phyloP scores from a whole-genome alignment of 2,329 filamentous ascomycete genomes.

The Sporothrix brunneoviolacea region DNA sequence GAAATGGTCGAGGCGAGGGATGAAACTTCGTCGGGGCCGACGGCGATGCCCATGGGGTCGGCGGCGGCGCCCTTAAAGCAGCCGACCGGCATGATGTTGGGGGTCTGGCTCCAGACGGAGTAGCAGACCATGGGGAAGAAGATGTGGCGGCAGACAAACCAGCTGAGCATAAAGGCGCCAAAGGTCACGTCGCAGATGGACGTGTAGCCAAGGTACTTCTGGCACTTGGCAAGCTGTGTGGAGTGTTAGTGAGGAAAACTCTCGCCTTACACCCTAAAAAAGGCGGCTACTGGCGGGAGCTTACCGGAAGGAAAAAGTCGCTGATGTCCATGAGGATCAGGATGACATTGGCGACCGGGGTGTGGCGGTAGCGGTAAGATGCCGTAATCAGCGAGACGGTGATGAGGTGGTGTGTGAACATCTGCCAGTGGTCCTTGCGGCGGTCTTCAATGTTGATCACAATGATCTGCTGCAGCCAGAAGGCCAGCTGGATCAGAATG shows the following conservation, averaged over 20 bases:
- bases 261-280: no score
- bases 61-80: slow-evolving; percentile 61
- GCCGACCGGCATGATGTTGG: slow-evolving; percentile 55
- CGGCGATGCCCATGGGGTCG: slow-evolving; percentile 25
- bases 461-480: slow-evolving; percentile 90
- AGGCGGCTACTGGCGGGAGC: slow-evolving; percentile 23
- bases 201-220: slow-evolving; percentile 80
- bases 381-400: slow-evolving; percentile 73
- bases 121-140: slow-evolving; percentile 74
- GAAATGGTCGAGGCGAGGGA: slow-evolving; percentile 5
- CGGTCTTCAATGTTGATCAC: slow-evolving; percentile 92
- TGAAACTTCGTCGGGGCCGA: slow-evolving; percentile 12
- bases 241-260: slow-evolving; percentile 19
- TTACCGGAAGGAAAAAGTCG: slow-evolving; percentile 78
- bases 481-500: slow-evolving; percentile 81
- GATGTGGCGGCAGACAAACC: slow-evolving; percentile 78
- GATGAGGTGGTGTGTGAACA: slow-evolving; percentile 91
- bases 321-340: slow-evolving; percentile 90
- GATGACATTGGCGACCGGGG: slow-evolving; percentile 80
- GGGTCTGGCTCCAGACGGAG: slow-evolving; percentile 66
- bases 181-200: slow-evolving; percentile 76
- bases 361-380: slow-evolving; percentile 82
- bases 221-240: slow-evolving; percentile 75
- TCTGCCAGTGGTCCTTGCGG: slow-evolving; percentile 91
- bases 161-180: slow-evolving; percentile 75